Conservation (phyloP, 2,329 filamentous ascomycete genomes). For the Pseudogymnoascus sp. region DNA sequence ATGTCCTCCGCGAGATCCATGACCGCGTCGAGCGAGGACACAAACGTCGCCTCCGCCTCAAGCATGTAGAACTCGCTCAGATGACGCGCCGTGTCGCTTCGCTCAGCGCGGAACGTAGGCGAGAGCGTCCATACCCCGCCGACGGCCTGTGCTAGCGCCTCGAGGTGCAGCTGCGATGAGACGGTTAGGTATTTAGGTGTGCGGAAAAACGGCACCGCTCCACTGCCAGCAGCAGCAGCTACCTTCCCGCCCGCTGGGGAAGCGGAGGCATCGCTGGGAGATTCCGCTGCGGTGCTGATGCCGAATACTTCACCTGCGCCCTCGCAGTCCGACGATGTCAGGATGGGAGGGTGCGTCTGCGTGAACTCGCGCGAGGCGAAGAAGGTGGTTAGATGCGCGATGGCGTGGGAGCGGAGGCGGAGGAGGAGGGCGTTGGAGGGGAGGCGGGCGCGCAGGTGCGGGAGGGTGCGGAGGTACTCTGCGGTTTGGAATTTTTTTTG, state of each 20-base stretch:
- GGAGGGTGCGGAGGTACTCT: slow-evolving; percentile 80
- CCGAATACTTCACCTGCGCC: slow-evolving; percentile 91
- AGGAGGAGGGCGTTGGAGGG: slow-evolving; percentile 74
- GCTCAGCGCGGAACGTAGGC: slow-evolving; percentile 88
- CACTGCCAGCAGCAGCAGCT: slow-evolving; percentile 32
- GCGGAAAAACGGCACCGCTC: slow-evolving; percentile 61
- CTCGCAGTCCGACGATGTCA: slow-evolving; percentile 96
- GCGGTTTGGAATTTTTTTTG: slow-evolving; percentile 93
- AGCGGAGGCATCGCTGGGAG: slow-evolving; percentile 22
- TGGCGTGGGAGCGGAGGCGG: slow-evolving; percentile 73
- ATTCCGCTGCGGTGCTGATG: slow-evolving; percentile 40
- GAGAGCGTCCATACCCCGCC: slow-evolving; percentile 91
- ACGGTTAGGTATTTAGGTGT: slow-evolving; percentile 91
- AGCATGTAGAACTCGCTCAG: slow-evolving; percentile 99
- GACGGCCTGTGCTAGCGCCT: slow-evolving; percentile 80
- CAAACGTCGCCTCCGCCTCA: slow-evolving; percentile 81
- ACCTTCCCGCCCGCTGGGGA: slow-evolving; percentile 20
- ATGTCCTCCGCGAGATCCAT: slow-evolving; percentile 77
- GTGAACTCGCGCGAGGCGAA: slow-evolving; percentile 66
- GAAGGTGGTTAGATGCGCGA: slow-evolving; percentile 65
- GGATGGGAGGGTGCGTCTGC: slow-evolving; percentile 85
- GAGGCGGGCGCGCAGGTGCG: slow-evolving; percentile 77
- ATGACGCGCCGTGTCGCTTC: slow-evolving; percentile 87
- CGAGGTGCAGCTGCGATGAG: slow-evolving; percentile 87
- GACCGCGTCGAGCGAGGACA: slow-evolving; percentile 59